Base-by-base conservation (phyloP, 306 rosid genomes). In the Quillaja saponaria region DNA sequence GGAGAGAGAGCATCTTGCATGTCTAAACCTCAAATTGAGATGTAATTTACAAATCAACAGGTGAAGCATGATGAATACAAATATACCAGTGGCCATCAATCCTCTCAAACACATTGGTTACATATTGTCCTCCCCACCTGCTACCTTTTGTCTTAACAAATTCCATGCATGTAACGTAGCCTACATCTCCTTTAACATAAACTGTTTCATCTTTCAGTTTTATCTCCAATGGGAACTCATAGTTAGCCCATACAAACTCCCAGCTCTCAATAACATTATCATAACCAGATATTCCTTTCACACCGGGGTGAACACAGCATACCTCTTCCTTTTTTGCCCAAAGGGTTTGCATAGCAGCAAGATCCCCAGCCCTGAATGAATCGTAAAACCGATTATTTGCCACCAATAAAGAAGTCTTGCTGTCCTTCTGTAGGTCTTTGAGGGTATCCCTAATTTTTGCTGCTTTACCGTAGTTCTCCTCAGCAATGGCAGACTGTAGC, bases 181-280 rank as follows among this genome's bases (percentile, higher is more conserved):
- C 98, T 49, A 86, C 60, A 49, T 86, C 92, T 57, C 90, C 95
- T 74, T 75, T 82, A 64, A 72, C 95, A 75, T 84, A 81, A 63
- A 80, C 90, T 48, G 78, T 80, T 44, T 86, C 67, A 45, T 88
- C 96, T 75, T 88, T 90, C 38, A 86, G 81, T 58, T 81, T 85
- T 74, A 92, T 86, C 71, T 82, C 81, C 13, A 88, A 67, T 0
- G 98, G 98, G 61, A 92, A 92, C 56, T 88, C 96, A 68, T 92
- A 92, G 87, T 92, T 83, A 1, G 90, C 96, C 98, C 96, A 92
- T 21, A 92, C 88, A 14, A 73, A 81, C 56, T 92, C 81, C 98
- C 96, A 92, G 78, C 98, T 92, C 71, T 87, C 88, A 54, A 84
- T 72, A 65, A 92, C 95, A 59, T 92, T 90, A 9, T 86, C 87